Evolutionary conservation across 257 asterid genomes (phyloP).

Genomic region (Nicotiana paniculata): DNA sequence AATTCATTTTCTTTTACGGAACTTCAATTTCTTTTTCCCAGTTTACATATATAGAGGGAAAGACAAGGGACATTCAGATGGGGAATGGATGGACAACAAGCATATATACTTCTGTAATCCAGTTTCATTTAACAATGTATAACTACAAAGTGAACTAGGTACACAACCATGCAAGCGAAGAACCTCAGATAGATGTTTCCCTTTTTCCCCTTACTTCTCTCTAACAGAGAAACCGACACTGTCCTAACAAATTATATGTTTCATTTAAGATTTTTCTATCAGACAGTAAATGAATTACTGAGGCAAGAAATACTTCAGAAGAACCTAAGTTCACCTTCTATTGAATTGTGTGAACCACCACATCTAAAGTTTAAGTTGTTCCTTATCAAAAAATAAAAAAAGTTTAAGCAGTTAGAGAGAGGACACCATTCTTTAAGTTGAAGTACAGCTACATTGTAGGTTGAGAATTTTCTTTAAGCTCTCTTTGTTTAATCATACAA

Average conservation of each 20-base stretch:
- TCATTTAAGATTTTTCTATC: slow-evolving; percentile 2
- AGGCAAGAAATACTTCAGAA: neutral
- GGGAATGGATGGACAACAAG: too few relatives aligned
- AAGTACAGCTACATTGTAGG: neutral
- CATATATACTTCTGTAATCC: neutral
- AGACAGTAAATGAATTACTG: neutral
- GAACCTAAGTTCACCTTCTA: neutral
- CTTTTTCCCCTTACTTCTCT: neutral
- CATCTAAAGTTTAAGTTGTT: neutral
- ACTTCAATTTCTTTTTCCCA: neutral
- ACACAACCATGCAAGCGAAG: neutral
- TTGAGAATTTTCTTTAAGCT: neutral
- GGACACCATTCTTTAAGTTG: neutral
- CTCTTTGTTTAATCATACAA: neutral
- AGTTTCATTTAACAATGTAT: neutral
- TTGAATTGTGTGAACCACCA: neutral
- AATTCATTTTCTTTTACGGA: neutral
- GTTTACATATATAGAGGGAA: too few relatives aligned
- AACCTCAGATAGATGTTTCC: neutral
- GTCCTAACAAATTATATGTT: neutral
- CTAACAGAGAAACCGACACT: neutral
- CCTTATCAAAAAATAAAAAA: neutral
- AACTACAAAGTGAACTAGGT: neutral
- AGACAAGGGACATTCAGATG: too few relatives aligned
- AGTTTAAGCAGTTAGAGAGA: neutral